Evolutionary conservation across 768 basidiomycete genomes (phyloP), one percentile per base, ranked within the genome.

Genomic region (Dentipellis sp.): DNA sequence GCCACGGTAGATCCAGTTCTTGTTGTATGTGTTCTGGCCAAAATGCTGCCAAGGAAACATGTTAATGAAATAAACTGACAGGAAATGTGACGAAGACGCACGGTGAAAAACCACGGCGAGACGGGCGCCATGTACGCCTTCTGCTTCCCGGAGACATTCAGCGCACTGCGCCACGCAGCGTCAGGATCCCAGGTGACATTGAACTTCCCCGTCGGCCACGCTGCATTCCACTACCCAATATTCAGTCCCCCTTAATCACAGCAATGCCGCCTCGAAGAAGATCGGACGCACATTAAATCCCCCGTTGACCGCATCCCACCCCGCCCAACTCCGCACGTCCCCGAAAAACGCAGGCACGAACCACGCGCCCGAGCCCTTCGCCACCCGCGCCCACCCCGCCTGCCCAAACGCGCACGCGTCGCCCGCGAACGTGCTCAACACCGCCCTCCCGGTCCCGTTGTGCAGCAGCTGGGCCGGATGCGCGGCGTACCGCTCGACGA

Each of bases 61-160:
- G 29, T 29, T n/a, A 11, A 37, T 9, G 21, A 17, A 22, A 17
- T 23, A 54, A 21, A 16, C 8, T 12, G 19, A 34, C 6, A 52
- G 11, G 47, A 66, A n/a, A n/a, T n/a, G 55, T 11, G 40, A 23
- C 9, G 19, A 52, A 7, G 29, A 51, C 60, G 8, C 54, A 64
- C 66, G 2, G 88, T 86, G 67, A 86, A 90, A 73, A 91, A 91
- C 80, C 84, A 83, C 12, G 88, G 84, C 10, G 86, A 82, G 29
- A 83, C 81, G 12, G 84, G 72, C 6, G 74, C 74, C 68, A 79
- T 75, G 62, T 79, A 79, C 4, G 69, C 61, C 56, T 65, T 62
- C 48, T 62, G 17, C 12, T 17, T 17, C 9, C 40, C 40, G 8
- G 40, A 64, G 0, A 60, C 58, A 36, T 34, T 16, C 52, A 65